These are phyloP conservation scores for Gymnopilus dilepis DNA, from an alignment of 768 basidiomycete species.

Conservation along the genomic window DNA sequence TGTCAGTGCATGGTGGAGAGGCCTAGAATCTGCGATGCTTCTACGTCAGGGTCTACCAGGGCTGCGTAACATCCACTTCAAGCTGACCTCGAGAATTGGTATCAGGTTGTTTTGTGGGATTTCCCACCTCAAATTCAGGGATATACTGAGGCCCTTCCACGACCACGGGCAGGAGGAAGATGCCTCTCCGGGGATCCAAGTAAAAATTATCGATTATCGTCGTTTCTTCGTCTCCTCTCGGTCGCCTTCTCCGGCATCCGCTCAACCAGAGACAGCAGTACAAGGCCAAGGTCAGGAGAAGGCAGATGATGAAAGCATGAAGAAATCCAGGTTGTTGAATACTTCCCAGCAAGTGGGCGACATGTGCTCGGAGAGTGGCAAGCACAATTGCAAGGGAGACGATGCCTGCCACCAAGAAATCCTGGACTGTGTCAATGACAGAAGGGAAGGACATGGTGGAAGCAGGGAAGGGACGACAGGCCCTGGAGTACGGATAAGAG, in stretches of 20 bases:
- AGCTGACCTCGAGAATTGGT: constrained; percentile 1
- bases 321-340: constrained; percentile 22
- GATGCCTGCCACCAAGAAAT: constrained; percentile 28
- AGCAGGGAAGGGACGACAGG: background rate
- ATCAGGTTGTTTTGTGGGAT: background rate
- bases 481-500: background rate
- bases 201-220: background rate
- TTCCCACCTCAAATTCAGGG: background rate
- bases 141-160: background rate
- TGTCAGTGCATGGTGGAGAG: background rate
- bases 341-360: constrained; percentile 14
- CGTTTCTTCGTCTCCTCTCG: constrained; percentile 12
- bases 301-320: constrained; percentile 19
- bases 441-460: background rate
- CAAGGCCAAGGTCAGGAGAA: constrained; percentile 14
- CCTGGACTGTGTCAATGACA: constrained; percentile 14
- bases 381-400: constrained; percentile 26
- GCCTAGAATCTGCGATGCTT: background rate
- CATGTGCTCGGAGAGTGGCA: constrained; percentile 27
- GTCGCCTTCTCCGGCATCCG: background rate
- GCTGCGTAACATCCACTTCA: background rate
- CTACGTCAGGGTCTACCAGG: background rate
- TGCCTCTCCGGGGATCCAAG: background rate
- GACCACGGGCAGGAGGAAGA: constrained; percentile 14
- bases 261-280: constrained; percentile 9